Conservation (phyloP, 2,329 filamentous ascomycete species). For the Chaetomiaceae sp. region DNA sequence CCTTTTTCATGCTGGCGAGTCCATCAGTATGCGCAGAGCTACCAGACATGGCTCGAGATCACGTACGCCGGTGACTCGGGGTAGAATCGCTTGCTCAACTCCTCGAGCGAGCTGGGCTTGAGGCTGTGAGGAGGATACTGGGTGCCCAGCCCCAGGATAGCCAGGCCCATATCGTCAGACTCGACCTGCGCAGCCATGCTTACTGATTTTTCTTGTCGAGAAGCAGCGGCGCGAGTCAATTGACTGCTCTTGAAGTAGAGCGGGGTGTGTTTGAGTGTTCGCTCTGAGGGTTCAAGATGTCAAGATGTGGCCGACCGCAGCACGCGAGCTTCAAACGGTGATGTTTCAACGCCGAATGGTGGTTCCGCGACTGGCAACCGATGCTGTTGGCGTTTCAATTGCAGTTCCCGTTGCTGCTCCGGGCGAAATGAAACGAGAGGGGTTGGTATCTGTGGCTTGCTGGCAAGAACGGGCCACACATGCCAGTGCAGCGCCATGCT, state of each 20-base stretch:
- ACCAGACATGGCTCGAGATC: neutral
- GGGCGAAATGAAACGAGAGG: neutral
- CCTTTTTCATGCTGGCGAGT: constrained; percentile 53
- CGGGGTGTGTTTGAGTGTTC: neutral
- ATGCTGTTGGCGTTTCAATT: neutral
- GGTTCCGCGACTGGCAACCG: neutral
- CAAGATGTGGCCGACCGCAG: neutral
- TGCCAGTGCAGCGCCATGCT: too few species aligned
- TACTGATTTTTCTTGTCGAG: neutral
- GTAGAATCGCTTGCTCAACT: constrained; percentile 53
- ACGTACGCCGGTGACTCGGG: constrained; percentile 56
- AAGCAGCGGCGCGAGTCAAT: constrained; percentile 13
- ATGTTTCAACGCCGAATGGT: neutral
- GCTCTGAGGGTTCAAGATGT: neutral
- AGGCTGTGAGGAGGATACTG: constrained; percentile 58
- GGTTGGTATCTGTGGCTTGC: neutral
- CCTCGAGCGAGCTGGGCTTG: constrained; percentile 47
- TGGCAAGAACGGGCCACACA: too few species aligned
- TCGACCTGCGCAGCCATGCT: constrained; percentile 41
- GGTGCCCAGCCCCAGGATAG: constrained; percentile 54
- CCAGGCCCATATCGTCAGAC: constrained; percentile 53
- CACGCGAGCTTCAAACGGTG: neutral
- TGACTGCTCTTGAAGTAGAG: neutral
- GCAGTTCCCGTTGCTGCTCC: neutral
- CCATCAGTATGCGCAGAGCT: neutral